These are phyloP conservation scores for Leucocoprinus birnbaumii DNA, from an alignment of 768 basidiomycete genomes.

Conservation along the genomic window DNA sequence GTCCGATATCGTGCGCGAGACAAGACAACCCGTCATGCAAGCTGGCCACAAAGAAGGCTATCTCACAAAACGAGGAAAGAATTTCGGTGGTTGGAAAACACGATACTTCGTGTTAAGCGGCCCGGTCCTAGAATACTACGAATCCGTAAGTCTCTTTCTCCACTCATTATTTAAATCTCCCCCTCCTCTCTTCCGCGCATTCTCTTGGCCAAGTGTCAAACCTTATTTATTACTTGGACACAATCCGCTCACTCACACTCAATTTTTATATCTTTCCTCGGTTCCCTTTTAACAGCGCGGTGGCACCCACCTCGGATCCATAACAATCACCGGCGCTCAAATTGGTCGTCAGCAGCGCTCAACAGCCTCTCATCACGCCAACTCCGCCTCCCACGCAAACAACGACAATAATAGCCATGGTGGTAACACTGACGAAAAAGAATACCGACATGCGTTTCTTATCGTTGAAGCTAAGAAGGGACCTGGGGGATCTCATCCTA, in stretches of 20 bases:
- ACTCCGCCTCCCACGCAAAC: not conserved
- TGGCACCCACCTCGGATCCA: constrained; percentile 88
- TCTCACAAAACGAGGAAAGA: constrained; percentile 93
- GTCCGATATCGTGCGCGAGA: constrained; percentile 79
- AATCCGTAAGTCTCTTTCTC: constrained; percentile 64
- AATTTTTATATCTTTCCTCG: not conserved
- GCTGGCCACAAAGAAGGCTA: constrained; percentile 92
- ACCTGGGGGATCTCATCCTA: constrained; percentile 63
- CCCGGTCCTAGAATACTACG: constrained; percentile 90
- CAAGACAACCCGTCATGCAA: constrained; percentile 74
- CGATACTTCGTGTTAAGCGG: constrained; percentile 94
- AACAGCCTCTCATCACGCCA: not conserved
- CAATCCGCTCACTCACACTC: too few relatives aligned
- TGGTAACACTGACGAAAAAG: constrained; percentile 77
- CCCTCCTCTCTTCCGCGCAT: constrained; percentile 9
- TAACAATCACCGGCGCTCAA: constrained; percentile 86
- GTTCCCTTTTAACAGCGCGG: constrained; percentile 54
- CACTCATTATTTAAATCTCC: too few relatives aligned
- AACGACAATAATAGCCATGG: not conserved
- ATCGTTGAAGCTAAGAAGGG: constrained; percentile 87
- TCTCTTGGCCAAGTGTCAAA: constrained; percentile 22
- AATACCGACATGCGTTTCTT: constrained; percentile 96
- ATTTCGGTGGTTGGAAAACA: constrained; percentile 97
- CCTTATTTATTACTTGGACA: not conserved
- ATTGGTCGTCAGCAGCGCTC: constrained; percentile 90